Percentiles rank a stretch among this genome's conserved stretches.
These are phyloP conservation scores for Phytophthora tubulina DNA, from an alignment of 352 stramenopile genomes.

Conservation along the genomic window DNA sequence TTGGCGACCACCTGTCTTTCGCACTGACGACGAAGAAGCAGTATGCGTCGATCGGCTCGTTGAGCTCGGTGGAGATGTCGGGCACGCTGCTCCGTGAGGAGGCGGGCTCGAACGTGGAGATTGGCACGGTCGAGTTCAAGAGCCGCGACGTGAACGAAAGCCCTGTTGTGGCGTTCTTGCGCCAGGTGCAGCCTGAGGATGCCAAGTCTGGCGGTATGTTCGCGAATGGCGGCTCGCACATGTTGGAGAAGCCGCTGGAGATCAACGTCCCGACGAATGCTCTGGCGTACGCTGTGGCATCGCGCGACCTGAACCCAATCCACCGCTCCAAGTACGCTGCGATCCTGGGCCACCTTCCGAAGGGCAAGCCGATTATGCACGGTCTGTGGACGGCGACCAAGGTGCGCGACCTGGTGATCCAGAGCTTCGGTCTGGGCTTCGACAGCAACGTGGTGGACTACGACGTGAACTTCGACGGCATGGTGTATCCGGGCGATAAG, in stretches of 20 bases:
- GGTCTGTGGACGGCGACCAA: constrained; percentile 91
- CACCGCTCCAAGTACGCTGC: constrained; percentile 83
- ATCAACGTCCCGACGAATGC: constrained; percentile 77
- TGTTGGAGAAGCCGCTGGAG: constrained; percentile 71
- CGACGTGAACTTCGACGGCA: constrained; percentile 86
- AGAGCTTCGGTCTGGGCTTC: constrained; percentile 55
- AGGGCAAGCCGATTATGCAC: constrained; percentile 88
- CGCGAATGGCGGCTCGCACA: constrained; percentile 63
- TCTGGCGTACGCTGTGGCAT: constrained; percentile 79
- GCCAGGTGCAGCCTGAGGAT: constrained; percentile 40
- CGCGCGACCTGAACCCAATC: constrained; percentile 89
- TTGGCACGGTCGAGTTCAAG: constrained; percentile 48
- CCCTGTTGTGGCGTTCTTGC: constrained; percentile 57
- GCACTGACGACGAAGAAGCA: constrained; percentile 60
- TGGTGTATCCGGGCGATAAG: constrained; percentile 87
- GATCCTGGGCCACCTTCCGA: constrained; percentile 75
- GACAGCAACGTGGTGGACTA: constrained; percentile 81
- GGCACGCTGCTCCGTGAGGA: constrained; percentile 56
- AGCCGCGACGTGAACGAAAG: constrained; percentile 57
- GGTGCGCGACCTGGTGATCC: constrained; percentile 69
- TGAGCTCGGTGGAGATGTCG: constrained; percentile 60
- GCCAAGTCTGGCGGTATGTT: constrained; percentile 45
- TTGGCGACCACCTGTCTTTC: constrained; percentile 67
- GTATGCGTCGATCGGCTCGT: constrained; percentile 52
- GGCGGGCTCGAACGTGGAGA: constrained; percentile 42